phyloP scores from a whole-genome alignment of 192 early-diverging fungal genomes.

The Umbelopsis isabellina region DNA sequence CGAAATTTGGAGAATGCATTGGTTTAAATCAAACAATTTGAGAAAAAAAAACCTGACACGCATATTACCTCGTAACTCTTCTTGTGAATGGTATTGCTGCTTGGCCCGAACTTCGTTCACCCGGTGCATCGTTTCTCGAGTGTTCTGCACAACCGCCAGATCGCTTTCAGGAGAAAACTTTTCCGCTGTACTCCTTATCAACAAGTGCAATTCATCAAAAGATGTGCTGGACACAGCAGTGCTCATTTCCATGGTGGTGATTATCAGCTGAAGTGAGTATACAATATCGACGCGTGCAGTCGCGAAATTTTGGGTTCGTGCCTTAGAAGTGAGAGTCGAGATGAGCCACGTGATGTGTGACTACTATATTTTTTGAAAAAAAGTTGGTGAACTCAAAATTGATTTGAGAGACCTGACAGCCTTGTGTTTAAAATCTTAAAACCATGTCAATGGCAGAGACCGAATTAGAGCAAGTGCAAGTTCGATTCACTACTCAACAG shows the following conservation, averaged over 20 bases:
- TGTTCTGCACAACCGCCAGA: constrained; percentile 6
- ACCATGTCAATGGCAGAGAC: constrained; percentile 26
- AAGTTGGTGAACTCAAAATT: background rate
- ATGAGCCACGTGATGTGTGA: background rate
- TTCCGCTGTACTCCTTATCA: constrained; percentile 6
- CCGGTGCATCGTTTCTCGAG: constrained; percentile 10
- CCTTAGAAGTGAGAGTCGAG: too few relatives aligned
- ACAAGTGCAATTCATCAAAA: constrained; percentile 6
- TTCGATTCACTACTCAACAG: constrained; percentile 82
- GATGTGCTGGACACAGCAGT: background rate
- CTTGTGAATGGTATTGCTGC: constrained; percentile 18
- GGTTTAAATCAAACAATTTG: background rate
- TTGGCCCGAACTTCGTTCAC: constrained; percentile 14
- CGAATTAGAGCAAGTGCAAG: constrained; percentile 74
- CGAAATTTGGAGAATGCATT: background rate
- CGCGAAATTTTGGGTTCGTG: background rate
- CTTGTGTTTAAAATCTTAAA: background rate
- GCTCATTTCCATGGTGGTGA: background rate
- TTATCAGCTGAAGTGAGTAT: background rate
- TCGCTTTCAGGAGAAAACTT: constrained; percentile 19
- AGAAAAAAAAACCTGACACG: too few relatives aligned
- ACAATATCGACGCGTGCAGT: background rate
- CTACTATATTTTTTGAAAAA: background rate
- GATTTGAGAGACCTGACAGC: background rate
- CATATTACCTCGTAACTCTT: constrained; percentile 8